Conservation (phyloP, 768 basidiomycete genomes). For the Cystoderma amianthinum region DNA sequence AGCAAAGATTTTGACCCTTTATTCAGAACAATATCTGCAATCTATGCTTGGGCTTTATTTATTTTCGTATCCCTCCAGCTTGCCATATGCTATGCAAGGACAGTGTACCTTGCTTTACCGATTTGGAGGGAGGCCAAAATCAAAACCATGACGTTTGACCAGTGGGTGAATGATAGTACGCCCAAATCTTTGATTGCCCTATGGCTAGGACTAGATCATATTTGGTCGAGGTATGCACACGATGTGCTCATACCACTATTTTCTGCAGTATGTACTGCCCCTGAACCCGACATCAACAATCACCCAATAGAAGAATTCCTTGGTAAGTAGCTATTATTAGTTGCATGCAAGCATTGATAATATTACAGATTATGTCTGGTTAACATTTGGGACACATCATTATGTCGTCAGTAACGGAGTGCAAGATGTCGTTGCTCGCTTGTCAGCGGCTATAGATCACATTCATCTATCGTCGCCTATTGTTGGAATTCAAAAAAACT, state of each 20-base stretch:
- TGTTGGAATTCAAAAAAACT: conserved; percentile 32
- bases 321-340: conserved; percentile 30
- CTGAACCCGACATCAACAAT: conserved; percentile 40
- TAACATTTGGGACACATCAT: conserved; percentile 61
- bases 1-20: neutral
- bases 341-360: neutral
- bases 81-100: conserved; percentile 38
- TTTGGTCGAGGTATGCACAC: conserved; percentile 46
- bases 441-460: conserved; percentile 37
- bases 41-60: conserved; percentile 29
- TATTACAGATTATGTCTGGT: conserved; percentile 58
- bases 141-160: conserved; percentile 32
- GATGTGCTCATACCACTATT: conserved; percentile 58
- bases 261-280: conserved; percentile 68
- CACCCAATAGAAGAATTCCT: conserved; percentile 63
- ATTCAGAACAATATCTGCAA: too few relatives aligned
- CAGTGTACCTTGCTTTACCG: conserved; percentile 35
- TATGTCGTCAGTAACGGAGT: conserved; percentile 59
- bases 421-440: conserved; percentile 45
- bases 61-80: conserved; percentile 34
- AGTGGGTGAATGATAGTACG: conserved; percentile 38
- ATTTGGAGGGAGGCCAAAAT: conserved; percentile 21
- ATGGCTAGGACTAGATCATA: conserved; percentile 37
- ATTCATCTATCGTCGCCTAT: conserved; percentile 52
- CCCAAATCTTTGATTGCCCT: conserved; percentile 34